These are phyloP conservation scores for Onygenales sp. DNA, from an alignment of 2,329 filamentous ascomycete species.

Conservation along the genomic window DNA sequence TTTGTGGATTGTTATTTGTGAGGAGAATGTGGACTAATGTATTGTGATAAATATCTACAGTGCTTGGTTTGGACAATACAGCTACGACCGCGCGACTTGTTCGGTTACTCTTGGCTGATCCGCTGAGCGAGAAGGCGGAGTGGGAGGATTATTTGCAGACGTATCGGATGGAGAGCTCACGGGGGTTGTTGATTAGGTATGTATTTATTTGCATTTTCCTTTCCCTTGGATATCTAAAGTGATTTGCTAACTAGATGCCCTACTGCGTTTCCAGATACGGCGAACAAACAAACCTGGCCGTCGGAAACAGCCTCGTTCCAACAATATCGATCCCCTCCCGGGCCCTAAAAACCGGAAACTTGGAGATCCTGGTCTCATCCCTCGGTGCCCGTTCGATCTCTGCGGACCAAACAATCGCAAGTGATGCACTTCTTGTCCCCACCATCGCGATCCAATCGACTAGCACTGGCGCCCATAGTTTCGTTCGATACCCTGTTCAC, in stretches of 20 bases:
- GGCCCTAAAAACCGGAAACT: constrained; percentile 43
- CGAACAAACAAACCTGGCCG: constrained; percentile 37
- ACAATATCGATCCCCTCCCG: constrained; percentile 48
- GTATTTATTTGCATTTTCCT: constrained; percentile 44
- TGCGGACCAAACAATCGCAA: constrained; percentile 38
- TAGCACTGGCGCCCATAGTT: constrained; percentile 53
- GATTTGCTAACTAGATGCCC: constrained; percentile 14
- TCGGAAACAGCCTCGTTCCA: constrained; percentile 43
- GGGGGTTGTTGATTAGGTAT: constrained; percentile 56
- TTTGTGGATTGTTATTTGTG: not conserved
- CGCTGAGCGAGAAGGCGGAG: constrained; percentile 49
- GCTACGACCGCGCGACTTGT: constrained; percentile 50
- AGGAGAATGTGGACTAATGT: not conserved
- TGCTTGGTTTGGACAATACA: constrained; percentile 43
- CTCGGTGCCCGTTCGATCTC: constrained; percentile 40
- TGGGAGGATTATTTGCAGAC: constrained; percentile 58
- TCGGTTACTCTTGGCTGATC: constrained; percentile 61
- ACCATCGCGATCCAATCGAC: constrained; percentile 60
- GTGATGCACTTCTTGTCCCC: constrained; percentile 65
- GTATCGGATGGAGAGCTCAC: constrained; percentile 37
- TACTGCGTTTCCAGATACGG: constrained; percentile 38
- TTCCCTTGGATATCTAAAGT: constrained; percentile 43
- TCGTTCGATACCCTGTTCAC: constrained; percentile 74
- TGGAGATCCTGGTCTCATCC: constrained; percentile 53
- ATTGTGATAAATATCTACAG: constrained; percentile 18